A percentile compares a stretch with the other conserved stretches of the same genome.
These are phyloP conservation scores for Eucalyptus sp. DNA, from an alignment of 345 rosid genomes.

Conservation along the genomic window DNA sequence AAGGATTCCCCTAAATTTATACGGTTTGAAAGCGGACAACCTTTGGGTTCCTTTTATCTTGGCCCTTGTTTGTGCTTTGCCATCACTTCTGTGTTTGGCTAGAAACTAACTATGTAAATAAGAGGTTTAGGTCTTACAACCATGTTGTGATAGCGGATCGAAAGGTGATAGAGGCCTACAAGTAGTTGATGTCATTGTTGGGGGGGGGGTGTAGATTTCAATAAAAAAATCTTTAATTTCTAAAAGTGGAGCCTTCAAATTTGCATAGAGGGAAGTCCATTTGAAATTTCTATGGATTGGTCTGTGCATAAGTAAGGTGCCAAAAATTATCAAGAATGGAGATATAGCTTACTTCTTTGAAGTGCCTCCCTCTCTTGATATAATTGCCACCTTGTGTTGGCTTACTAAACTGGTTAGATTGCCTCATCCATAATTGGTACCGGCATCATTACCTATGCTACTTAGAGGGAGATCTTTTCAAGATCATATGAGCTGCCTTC, in stretches of 20 bases:
- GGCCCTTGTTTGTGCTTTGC: no score
- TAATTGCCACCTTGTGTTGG: neutral
- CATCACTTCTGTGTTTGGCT: neutral
- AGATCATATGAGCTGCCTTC: neutral
- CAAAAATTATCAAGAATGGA: neutral
- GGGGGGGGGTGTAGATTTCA: neutral
- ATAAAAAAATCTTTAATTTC: neutral
- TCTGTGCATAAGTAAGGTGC: neutral
- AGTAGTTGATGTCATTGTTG: neutral
- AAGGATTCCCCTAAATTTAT: neutral
- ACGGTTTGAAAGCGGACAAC: no score
- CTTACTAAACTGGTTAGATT: neutral
- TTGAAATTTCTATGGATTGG: neutral
- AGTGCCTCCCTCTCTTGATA: neutral
- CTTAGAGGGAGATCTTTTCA: neutral
- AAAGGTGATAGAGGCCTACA: neutral
- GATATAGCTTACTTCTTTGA: neutral
- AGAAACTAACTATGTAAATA: neutral
- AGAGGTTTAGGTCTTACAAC: neutral
- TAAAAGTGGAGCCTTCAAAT: neutral
- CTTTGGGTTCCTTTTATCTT: no score
- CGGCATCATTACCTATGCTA: accelerated
- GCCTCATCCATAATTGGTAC: neutral
- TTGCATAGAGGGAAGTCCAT: neutral
- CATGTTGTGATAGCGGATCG: neutral